A percentile compares a stretch with the other conserved stretches of the same genome.
Evolutionary conservation across 345 rosid genomes (phyloP).

Genomic region (Triadica sebifera): DNA sequence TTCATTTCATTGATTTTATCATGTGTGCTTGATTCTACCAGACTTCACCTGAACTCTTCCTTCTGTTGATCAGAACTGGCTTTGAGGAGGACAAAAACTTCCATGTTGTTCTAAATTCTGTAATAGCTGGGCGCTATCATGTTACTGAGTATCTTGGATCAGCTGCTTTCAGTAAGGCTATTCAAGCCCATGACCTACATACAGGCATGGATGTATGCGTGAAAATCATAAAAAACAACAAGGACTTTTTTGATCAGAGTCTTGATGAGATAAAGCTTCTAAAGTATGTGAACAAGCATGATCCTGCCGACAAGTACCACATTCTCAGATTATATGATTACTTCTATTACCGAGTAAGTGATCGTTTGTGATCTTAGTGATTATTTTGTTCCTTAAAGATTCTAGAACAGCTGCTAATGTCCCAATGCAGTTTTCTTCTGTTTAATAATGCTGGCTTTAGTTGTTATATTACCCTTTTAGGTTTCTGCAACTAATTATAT

Average conservation of each 20-base stretch:
- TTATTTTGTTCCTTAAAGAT: background rate
- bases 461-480: no score
- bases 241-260: conserved; percentile 99
- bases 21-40: conserved; percentile 16
- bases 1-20: conserved; percentile 8
- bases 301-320: conserved; percentile 96
- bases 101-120: conserved; percentile 90
- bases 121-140: conserved; percentile 95
- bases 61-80: conserved; percentile 74
- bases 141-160: conserved; percentile 99
- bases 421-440: background rate
- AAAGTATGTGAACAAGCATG: conserved; percentile 97
- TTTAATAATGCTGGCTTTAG: no score
- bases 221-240: conserved; percentile 96
- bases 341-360: conserved; percentile 90
- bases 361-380: conserved; percentile 7
- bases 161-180: conserved; percentile 99
- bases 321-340: conserved; percentile 95
- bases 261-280: conserved; percentile 99
- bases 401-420: background rate
- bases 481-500: no score
- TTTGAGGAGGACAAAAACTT: conserved; percentile 99
- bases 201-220: conserved; percentile 98
- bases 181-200: conserved; percentile 98
- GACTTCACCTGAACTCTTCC: conserved; percentile 17